These are phyloP conservation scores for Scopulariopsis brevicaulis DNA, from an alignment of 2,329 filamentous ascomycete genomes.

Conservation along the genomic window DNA sequence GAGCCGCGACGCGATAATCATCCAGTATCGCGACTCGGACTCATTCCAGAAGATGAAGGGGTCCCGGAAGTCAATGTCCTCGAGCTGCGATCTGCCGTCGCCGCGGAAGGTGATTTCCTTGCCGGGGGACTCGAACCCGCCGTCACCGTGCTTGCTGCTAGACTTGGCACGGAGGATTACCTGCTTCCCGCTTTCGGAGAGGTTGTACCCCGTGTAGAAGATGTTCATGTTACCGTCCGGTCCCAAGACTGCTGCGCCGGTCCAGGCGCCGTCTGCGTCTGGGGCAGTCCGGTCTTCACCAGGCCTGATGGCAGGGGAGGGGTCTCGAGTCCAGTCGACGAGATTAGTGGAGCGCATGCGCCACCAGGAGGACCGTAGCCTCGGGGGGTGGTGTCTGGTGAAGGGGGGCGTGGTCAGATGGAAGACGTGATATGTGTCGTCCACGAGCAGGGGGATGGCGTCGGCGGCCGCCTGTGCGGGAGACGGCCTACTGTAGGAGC, in stretches of 20 bases:
- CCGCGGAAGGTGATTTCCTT: conserved; percentile 12
- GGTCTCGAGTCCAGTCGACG: conserved; percentile 17
- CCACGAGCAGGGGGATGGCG: conserved; percentile 22
- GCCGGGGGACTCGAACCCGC: conserved; percentile 12
- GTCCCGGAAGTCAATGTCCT: conserved; percentile 23
- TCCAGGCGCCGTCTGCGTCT: conserved; percentile 22
- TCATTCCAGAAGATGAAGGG: conserved; percentile 21
- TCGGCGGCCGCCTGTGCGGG: conserved; percentile 18
- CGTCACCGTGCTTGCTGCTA: conserved; percentile 13
- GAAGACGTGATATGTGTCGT: conserved; percentile 23
- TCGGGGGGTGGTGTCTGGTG: conserved; percentile 19
- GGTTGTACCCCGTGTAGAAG: conserved; percentile 23
- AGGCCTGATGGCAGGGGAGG: conserved; percentile 12
- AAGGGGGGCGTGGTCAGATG: conserved; percentile 18
- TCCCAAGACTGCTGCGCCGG: conserved; percentile 19
- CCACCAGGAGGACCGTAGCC: conserved; percentile 20
- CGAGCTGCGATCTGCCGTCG: conserved; percentile 12
- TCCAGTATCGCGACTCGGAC: conserved; percentile 18
- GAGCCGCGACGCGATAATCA: conserved; percentile 23
- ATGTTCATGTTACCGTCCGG: conserved; percentile 20
- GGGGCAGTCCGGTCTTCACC: conserved; percentile 9
- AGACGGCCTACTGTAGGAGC: conserved; percentile 15
- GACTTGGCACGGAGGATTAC: conserved; percentile 17
- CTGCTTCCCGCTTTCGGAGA: conserved; percentile 17
- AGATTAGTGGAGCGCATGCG: conserved; percentile 17